Evolutionary conservation across 1,284 basidiomycete species (phyloP).

Genomic region (Termitomyces sp.): DNA sequence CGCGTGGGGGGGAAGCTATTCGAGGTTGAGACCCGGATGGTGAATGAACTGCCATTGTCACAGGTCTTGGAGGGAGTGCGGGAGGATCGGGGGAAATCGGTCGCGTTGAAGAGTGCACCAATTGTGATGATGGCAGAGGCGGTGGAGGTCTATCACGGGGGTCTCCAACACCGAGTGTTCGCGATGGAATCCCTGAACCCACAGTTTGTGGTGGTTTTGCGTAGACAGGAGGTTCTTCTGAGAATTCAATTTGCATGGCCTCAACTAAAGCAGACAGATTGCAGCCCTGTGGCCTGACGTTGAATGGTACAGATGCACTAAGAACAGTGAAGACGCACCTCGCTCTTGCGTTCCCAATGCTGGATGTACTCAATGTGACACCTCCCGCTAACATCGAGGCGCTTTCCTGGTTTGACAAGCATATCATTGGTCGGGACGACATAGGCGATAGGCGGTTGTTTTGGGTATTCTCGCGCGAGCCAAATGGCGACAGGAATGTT

Average conservation of each 20-base stretch:
- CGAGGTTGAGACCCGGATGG: background rate
- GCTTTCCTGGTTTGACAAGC: slow-evolving; percentile 75
- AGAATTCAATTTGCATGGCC: slow-evolving; percentile 78
- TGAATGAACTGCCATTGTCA: slow-evolving; percentile 13
- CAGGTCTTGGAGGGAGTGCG: slow-evolving; percentile 42
- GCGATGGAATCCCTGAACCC: slow-evolving; percentile 8
- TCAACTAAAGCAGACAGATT: slow-evolving; percentile 63
- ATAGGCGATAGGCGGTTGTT: slow-evolving; percentile 81
- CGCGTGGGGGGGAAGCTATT: slow-evolving; percentile 3
- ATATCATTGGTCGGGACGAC: slow-evolving; percentile 93
- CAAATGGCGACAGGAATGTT: slow-evolving; percentile 93
- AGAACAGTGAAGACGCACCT: slow-evolving; percentile 48
- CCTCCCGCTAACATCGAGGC: slow-evolving; percentile 82
- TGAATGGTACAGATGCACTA: slow-evolving; percentile 15
- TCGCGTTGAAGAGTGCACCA: slow-evolving; percentile 13
- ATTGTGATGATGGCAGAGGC: slow-evolving; percentile 18
- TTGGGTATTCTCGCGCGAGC: slow-evolving; percentile 81
- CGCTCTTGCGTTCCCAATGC: slow-evolving; percentile 79
- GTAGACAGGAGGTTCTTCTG: slow-evolving; percentile 84
- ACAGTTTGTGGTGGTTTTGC: slow-evolving; percentile 61
- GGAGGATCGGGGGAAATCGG: slow-evolving; percentile 29
- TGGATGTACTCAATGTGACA: slow-evolving; percentile 65
- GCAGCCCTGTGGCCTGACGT: slow-evolving; percentile 49
- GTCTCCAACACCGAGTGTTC: slow-evolving; percentile 1
- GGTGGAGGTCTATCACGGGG: slow-evolving; percentile 20